Base-by-base conservation (phyloP, 2,329 filamentous ascomycete genomes). In the Clonostachys sp. region DNA sequence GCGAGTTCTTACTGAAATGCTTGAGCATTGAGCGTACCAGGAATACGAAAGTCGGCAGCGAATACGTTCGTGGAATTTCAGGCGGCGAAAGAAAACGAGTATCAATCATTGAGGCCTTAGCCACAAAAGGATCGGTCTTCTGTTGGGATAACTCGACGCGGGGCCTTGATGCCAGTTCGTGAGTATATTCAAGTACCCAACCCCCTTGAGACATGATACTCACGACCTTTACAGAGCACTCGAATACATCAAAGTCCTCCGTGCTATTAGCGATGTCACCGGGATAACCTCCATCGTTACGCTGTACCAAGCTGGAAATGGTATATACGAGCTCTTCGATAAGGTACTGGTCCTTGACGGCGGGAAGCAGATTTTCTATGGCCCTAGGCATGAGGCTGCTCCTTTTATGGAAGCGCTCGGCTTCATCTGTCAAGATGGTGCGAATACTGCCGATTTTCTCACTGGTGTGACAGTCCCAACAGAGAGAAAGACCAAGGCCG, bases 81-180 rank as follows among this genome's bases (percentile, higher is more conserved):
- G 81, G 81, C 30, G 81, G 81, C 43, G 81, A 84, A 58, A 72
- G 80, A 48, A 87, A 89, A 66, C 80, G 86, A 63, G 85, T 89
- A 3, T 83, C 80, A 36, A 83, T 89, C 50, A 84, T 82, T 2
- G 85, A 89, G 61, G 82, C 82, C 5, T 73, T 83, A 18, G 69
- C 65, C 5, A 62, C 55, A 12, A 18, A 42, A 18, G 42, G 33
- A 13, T 16, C 34, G 30, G 34, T 48, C 20, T 36, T 84, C 9
- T 84, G 79, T 55, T 87, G 83, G 82, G 85, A 89, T 55, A 87
- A 89, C 57, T 80, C 78, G 1, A 88, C 84, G 1, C 69, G 85
- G 46, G 85, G 85, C 39, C 68, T 89, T 1, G 85, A 89, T 62
- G 80, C 83, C 12, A 84, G 77, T n/a, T 87, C 82, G 20, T 24